Evolutionary conservation across 148 eudicot species (phyloP), one percentile per base, ranked within the genome.

Genomic region (Chenopodium album): DNA sequence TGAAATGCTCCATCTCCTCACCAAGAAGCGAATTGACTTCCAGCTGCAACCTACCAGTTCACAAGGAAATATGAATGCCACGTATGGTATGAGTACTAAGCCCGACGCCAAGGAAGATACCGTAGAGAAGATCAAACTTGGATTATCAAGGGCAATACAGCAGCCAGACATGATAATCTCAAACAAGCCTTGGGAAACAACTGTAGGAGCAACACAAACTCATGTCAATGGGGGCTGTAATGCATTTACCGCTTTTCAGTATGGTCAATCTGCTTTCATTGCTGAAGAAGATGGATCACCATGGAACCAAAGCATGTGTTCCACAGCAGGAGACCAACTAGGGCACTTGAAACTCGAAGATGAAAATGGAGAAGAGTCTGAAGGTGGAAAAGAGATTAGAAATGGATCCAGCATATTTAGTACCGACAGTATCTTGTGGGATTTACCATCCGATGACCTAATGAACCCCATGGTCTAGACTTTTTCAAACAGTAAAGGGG

Each of bases 1-100:
- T 70, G 99, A 96, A 76, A 94, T 95, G 98, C 97, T 95, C 68
- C 99, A 95, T 82, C 92, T 95, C 67, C 91, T 95, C 44, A 91
- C 97, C 81, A 93, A 94, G 84, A 89, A 91, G 79, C 90, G 92
- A n/a, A 82, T 91, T 0, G 94, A 92, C 71, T 85, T 91, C 87
- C 94, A 91, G 69, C 81, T 87, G 74, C 94, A 94, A 82, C 89
- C 85, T 32, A 70, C 76, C 2, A 68, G 68, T 41, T 60, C 78
- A 47, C 84, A 74, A 46, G 77, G 77, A 20, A 80, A 83, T 52
- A 75, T 59, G 16, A 69, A 80, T 50, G 72, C 81, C 4, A 29
- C 82, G 1, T 71, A 76, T 17, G 52, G 23, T 48, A 78, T 73
- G 75, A 80, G 28, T 29, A 52, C 62, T 74, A 86, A 80, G 74